These are phyloP conservation scores for Zygoascus hellenicus DNA, from an alignment of 1,139 yeast genomes.

Conservation along the genomic window DNA sequence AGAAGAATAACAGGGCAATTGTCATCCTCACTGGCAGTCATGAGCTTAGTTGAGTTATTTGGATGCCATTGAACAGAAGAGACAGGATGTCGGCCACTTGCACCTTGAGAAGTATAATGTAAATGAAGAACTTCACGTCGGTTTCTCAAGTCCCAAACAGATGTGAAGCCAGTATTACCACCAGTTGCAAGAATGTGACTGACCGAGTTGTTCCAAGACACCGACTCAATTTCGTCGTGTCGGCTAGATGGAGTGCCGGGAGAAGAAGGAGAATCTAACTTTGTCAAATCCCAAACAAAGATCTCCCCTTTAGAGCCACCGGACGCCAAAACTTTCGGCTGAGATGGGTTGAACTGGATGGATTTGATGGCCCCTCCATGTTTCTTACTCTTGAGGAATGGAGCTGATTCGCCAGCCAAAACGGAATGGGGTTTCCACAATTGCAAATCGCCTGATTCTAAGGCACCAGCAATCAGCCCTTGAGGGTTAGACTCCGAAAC, in stretches of 20 bases:
- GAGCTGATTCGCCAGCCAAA: slow-evolving; percentile 20
- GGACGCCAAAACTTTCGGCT: slow-evolving; percentile 67
- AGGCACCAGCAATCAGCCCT: slow-evolving; percentile 79
- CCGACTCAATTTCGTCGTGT: slow-evolving; percentile 71
- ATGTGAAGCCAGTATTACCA: slow-evolving; percentile 74
- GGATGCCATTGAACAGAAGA: slow-evolving; percentile 73
- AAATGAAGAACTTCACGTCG: slow-evolving; percentile 85
- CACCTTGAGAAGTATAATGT: slow-evolving; percentile 46
- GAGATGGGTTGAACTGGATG: slow-evolving; percentile 72
- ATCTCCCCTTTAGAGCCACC: slow-evolving; percentile 88
- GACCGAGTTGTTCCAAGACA: slow-evolving; percentile 86
- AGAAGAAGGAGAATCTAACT: slow-evolving; percentile 50
- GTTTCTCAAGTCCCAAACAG: slow-evolving; percentile 90
- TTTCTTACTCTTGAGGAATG: slow-evolving; percentile 29
- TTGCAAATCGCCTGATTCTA: slow-evolving; percentile 75
- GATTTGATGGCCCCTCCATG: slow-evolving; percentile 71
- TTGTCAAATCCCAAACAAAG: slow-evolving; percentile 79
- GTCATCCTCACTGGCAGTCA: slow-evolving; percentile 84
- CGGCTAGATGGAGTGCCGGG: slow-evolving; percentile 70
- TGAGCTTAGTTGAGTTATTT: slow-evolving; percentile 69
- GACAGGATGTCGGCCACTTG: slow-evolving; percentile 55
- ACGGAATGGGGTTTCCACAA: slow-evolving; percentile 58
- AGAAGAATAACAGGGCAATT: slow-evolving; percentile 72
- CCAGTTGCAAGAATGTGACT: slow-evolving; percentile 89
- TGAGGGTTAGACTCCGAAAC: slow-evolving; percentile 49